A percentile compares a stretch with the other conserved stretches of the same genome.
phyloP scores from a whole-genome alignment of 805 yeast species.

The Candida montana region DNA sequence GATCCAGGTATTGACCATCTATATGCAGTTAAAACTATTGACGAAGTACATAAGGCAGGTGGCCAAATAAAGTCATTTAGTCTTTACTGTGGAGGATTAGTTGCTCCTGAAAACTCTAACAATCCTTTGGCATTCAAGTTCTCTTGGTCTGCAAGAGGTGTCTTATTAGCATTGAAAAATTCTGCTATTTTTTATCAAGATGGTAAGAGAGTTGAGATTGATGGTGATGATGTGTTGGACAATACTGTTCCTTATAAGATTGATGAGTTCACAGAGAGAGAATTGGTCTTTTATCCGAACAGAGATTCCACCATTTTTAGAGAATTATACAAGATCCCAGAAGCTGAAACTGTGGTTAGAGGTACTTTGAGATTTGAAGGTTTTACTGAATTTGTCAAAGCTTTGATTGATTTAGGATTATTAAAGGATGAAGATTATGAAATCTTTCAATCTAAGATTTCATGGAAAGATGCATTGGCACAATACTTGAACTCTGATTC shows the following conservation, averaged over 20 bases:
- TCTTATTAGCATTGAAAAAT: constrained; percentile 90
- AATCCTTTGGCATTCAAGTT: constrained; percentile 98
- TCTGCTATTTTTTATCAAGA: constrained; percentile 84
- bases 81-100: constrained; percentile 98
- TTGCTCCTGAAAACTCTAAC: constrained; percentile 96
- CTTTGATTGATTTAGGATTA: constrained; percentile 89
- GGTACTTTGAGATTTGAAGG: constrained; percentile 98
- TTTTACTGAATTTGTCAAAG: constrained; percentile 97
- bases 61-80: constrained; percentile 93
- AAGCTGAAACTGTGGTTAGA: constrained; percentile 93
- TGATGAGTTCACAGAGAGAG: constrained; percentile 73
- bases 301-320: constrained; percentile 94
- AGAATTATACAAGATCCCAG: constrained; percentile 91
- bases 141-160: constrained; percentile 99
- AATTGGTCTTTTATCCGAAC: constrained; percentile 90
- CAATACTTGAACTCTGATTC: constrained; percentile 71
- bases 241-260: constrained; percentile 92
- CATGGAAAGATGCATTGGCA: constrained; percentile 90
- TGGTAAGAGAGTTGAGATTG: constrained; percentile 74
- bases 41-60: constrained; percentile 85
- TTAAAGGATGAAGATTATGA: constrained; percentile 70
- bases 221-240: constrained; percentile 90
- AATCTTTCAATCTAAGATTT: constrained; percentile 47
- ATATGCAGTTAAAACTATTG: constrained; percentile 96
- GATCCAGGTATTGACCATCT: constrained; percentile 99